phyloP scores from a whole-genome alignment of 2,329 filamentous ascomycete species.

The Tolypocladium tropicale region DNA sequence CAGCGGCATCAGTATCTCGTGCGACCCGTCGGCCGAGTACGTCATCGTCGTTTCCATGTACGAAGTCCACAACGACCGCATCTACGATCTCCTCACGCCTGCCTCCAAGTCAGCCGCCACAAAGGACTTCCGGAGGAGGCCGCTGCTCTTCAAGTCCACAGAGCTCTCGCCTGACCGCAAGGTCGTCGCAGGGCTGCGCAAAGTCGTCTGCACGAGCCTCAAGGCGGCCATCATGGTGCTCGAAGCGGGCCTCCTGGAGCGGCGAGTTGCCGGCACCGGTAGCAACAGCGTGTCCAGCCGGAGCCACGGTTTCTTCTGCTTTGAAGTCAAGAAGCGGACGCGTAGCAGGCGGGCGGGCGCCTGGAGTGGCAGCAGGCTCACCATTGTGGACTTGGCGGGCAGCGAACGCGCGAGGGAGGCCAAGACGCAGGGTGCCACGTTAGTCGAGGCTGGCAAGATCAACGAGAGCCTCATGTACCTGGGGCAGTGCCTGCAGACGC shows the following conservation, averaged over 20 bases:
- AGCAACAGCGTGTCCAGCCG: constrained; percentile 88
- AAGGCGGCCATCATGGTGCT: constrained; percentile 82
- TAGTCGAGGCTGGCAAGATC: constrained; percentile 95
- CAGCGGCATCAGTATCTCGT: constrained; percentile 54
- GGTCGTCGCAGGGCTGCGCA: constrained; percentile 82
- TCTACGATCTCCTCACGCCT: constrained; percentile 80
- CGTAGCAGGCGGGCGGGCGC: constrained; percentile 33
- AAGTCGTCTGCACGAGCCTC: constrained; percentile 75
- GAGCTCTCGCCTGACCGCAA: constrained; percentile 86
- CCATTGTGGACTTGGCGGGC: constrained; percentile 84
- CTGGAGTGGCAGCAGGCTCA: constrained; percentile 73
- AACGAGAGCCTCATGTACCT: constrained; percentile 98
- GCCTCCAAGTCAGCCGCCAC: constrained; percentile 48
- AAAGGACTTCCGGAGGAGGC: constrained; percentile 65
- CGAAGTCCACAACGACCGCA: constrained; percentile 96
- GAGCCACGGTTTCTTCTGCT: constrained; percentile 91
- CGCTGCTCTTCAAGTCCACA: constrained; percentile 84
- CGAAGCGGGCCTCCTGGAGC: constrained; percentile 78
- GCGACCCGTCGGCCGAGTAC: constrained; percentile 60
- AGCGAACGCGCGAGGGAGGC: constrained; percentile 89
- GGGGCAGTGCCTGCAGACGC: constrained; percentile 92
- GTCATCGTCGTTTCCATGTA: constrained; percentile 93
- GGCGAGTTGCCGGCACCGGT: constrained; percentile 79
- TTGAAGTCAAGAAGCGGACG: constrained; percentile 80
- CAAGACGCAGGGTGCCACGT: constrained; percentile 84